Base-by-base conservation (phyloP, 1,284 basidiomycete genomes). In the Cryptococcus maquisensis region DNA sequence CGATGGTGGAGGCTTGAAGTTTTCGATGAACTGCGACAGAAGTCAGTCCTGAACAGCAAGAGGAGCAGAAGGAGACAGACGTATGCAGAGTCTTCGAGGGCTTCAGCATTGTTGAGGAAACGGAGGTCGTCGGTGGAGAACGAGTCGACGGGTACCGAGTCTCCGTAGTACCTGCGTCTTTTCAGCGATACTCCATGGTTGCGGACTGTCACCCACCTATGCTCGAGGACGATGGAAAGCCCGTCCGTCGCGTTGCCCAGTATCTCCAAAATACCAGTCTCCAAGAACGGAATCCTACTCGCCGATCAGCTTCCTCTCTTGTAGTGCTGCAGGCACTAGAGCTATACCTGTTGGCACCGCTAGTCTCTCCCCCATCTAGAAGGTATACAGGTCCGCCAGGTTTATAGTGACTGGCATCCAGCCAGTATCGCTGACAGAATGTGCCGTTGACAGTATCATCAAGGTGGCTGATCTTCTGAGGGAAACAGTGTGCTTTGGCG, bases 51-150 rank as follows among this genome's bases (percentile, higher is more conserved):
- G 15, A 9, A 35, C 10, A 13, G 4, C 28, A 23, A 37, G 18
- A 15, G 18, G 23, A 26, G 21, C 38, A 23, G 12, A 2, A n/a
- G 4, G 37, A 8, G 15, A 63, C 66, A 36, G 24, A 70, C 72
- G 45, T 73, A 49, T n/a, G 91, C 92, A 46, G 88, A 90, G 77
- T 98, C 95, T n/a, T 90, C 86, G 0, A 90, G 83, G 1, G 91
- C 82, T 73, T 97, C 93, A 21, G 83, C 86, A 60, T 96, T 96
- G 71, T 86, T 90, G 49, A 98, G 79, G 83, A 87, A 84, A 80
- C 88, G 83, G 47, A 92, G 79, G 52, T 84, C 83, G 68, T 88
- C 88, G 2, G 90, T 92, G 2, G 87, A 85, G 55, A 95, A 81
- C 12, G 62, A 61, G 4, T 52, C 10, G 2, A 69, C 88, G 0